Base-by-base conservation (phyloP, 2,329 filamentous ascomycete species). In the Calonectria naviculata region DNA sequence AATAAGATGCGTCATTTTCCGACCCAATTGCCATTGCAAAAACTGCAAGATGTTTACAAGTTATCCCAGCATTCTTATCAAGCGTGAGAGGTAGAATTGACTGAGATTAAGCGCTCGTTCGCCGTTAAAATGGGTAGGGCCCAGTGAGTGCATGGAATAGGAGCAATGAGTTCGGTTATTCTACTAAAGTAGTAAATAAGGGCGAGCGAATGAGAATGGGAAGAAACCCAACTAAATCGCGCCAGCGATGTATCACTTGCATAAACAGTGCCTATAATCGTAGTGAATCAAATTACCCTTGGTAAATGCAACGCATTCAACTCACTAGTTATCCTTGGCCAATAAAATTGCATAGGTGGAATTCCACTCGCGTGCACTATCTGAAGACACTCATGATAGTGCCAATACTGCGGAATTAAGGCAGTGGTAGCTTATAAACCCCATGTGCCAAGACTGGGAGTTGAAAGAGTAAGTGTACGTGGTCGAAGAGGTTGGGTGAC, bases 301-400 rank as follows among this genome's bases (percentile, higher is more conserved):
- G n/a, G n/a, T n/a, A n/a, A n/a, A n/a, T n/a, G n/a, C n/a, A n/a
- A n/a, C n/a, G n/a, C n/a, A n/a, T n/a, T n/a, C n/a, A n/a, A n/a
- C n/a, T n/a, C n/a, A n/a, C n/a, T n/a, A n/a, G n/a, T n/a, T n/a
- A n/a, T n/a, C n/a, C n/a, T n/a, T n/a, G n/a, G n/a, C n/a, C n/a
- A n/a, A n/a, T n/a, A n/a, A n/a, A n/a, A n/a, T n/a, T n/a, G n/a
- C n/a, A n/a, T n/a, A n/a, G n/a, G n/a, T n/a, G n/a, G n/a, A n/a
- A n/a, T n/a, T n/a, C n/a, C n/a, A n/a, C n/a, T n/a, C n/a, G 54
- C 54, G 62, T 65, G 62, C 17, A 65, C 62, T 12, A 15, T 65
- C 10, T 26, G 36, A 31, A 54, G n/a, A 9, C 54, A 54, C 21
- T 4, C 29, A 24, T 65, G 54, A 15, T 21, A 21, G 9, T 65